Evolutionary conservation across 306 rosid species (phyloP), one percentile per base, ranked within the genome.

Genomic region (Senna tora): DNA sequence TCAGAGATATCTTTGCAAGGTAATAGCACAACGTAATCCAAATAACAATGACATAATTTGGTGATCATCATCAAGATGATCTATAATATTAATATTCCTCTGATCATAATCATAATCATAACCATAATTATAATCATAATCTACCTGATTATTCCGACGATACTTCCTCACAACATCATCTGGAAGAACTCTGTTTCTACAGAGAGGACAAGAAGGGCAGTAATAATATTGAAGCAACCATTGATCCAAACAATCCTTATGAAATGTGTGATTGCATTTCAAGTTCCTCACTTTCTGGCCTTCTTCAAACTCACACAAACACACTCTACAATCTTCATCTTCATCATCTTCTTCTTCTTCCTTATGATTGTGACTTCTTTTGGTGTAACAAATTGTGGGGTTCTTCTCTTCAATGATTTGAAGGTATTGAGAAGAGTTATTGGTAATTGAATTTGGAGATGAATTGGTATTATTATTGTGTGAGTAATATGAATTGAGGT

Each of bases 181-280:
- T n/a, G 97, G 84, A 70, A 95, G 34, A 6, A 89, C 92, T 59
- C 83, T 88, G 50, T 67, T 78, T 74, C 99, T 79, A 79, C 99
- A 95, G 15, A 95, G 96, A 0, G 99, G 99, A 47, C 99, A 95
- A 0, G 96, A 91, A 15, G 95, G 96, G 78, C 80, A 85, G 30
- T 25, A 25, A 32, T 41, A 6, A 19, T 71, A 84, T 57, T 84
- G 85, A 22, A 86, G 88, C 64, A 95, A 80, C 99, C 99, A 95
- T 54, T 58, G 82, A 57, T 91, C 99, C 41, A 95, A 84, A 30
- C 99, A 91, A 52, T 87, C 96, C 80, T 62, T 84, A 68, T 91
- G 99, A 75, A 91, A 95, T 7, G 86, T 80, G 79, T 95, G 99
- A 45, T 84, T 72, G 55, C 99, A 95, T 22, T 83, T 83, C 71